Evolutionary conservation across 2,329 filamentous ascomycete genomes (phyloP).

Genomic region (Microascus cirrosus): DNA sequence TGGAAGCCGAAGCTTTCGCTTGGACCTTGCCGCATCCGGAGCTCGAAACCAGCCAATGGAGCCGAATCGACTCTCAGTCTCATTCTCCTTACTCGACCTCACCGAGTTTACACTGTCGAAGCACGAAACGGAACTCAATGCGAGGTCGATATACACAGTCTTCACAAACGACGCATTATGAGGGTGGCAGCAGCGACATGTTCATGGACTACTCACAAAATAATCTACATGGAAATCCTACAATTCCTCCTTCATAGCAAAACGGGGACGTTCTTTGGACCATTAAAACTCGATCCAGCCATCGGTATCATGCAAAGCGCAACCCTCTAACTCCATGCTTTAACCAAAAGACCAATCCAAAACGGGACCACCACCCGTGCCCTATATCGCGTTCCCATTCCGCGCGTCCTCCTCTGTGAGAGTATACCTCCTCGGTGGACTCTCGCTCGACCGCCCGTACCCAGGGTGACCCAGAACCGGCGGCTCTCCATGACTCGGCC

Average conservation of each 20-base stretch:
- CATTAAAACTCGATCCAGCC: not conserved
- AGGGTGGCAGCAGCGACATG: too few species aligned
- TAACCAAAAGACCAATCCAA: not conserved
- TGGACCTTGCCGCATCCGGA: too few species aligned
- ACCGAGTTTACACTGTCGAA: too few species aligned
- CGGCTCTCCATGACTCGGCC: constrained; percentile 14
- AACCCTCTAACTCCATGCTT: not conserved
- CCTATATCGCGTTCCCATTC: constrained; percentile 1
- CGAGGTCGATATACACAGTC: too few species aligned
- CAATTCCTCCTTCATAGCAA: not conserved
- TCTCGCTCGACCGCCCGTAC: constrained; percentile 24
- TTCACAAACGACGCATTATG: too few species aligned
- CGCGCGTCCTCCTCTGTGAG: constrained; percentile 3
- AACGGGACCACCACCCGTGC: not conserved
- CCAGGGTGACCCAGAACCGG: constrained; percentile 35
- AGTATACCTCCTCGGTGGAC: constrained; percentile 10
- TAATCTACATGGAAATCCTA: not conserved
- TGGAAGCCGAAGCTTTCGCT: not conserved
- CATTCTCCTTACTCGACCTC: too few species aligned
- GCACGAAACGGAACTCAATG: too few species aligned
- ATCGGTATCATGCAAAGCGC: not conserved
- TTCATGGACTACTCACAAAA: not conserved
- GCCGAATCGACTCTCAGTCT: too few species aligned
- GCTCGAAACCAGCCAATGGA: too few species aligned
- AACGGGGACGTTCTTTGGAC: not conserved